Conservation (phyloP, 805 yeast species). For the Cyberlindnera euphorbiae region DNA sequence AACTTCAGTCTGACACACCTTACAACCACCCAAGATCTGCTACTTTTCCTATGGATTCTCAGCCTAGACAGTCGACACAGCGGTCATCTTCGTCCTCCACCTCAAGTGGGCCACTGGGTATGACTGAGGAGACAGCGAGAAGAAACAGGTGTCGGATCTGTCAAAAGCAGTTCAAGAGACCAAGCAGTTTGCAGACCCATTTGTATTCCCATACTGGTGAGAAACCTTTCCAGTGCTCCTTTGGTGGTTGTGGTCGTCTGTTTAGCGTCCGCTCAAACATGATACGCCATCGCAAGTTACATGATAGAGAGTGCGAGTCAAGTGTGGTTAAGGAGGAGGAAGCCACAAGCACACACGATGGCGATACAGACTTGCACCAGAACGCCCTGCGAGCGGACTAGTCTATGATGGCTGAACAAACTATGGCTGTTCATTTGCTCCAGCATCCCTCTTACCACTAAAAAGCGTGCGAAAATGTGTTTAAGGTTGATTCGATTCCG, state of each 20-base stretch:
- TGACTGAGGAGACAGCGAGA: conserved; percentile 41
- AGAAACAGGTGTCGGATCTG: conserved; percentile 52
- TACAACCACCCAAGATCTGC: conserved; percentile 16
- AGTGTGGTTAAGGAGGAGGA: not conserved
- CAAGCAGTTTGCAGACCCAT: conserved; percentile 79
- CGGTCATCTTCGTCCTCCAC: conserved; percentile 11
- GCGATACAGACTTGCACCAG: not conserved
- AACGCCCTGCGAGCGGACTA: too few species aligned
- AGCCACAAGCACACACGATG: conserved; percentile 1
- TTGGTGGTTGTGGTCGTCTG: conserved; percentile 60
- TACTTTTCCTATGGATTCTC: conserved; percentile 15
- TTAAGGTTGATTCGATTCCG: too few species aligned
- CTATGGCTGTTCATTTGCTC: too few species aligned
- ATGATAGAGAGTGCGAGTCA: conserved; percentile 31
- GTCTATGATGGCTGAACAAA: too few species aligned
- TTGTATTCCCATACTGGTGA: conserved; percentile 79
- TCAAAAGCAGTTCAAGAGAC: conserved; percentile 73
- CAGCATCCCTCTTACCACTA: not conserved
- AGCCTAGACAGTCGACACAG: too few species aligned
- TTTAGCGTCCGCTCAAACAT: conserved; percentile 79
- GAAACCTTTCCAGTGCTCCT: conserved; percentile 61
- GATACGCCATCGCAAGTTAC: conserved; percentile 74
- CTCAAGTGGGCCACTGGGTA: conserved; percentile 25
- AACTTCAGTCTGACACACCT: conserved; percentile 1
- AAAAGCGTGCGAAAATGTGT: too few species aligned